Base-by-base conservation (phyloP, 108 stramenopile genomes). In the Cyclotella atomus region DNA sequence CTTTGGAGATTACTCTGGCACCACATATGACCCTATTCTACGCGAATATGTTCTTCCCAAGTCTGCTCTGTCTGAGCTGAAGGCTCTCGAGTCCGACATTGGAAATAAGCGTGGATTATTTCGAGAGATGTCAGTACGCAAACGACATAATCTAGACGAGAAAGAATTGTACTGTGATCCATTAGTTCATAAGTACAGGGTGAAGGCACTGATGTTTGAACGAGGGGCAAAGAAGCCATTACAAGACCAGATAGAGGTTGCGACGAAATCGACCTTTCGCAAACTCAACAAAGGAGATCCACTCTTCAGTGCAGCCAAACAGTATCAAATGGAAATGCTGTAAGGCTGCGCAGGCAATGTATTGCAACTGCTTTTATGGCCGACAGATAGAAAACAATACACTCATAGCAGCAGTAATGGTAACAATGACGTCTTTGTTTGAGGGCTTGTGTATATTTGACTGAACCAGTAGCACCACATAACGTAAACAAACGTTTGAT, bases 81-180 rank as follows among this genome's bases (percentile, higher is more conserved):
- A 50, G 34, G 66, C 59, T 6, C 34, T 76, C 20, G 59, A 68
- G 53, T n/a, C 43, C 1, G 75, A 76, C 19, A 68, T 53, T 1
- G 55, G 38, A 21, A 60, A 62, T 20, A 76, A 76, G 28, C 47
- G 33, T 3, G 16, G 25, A 0, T 41, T 76, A 28, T 76, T 76
- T 59, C 52, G 44, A 41, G 75, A 76, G 29, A 76, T 76, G 75
- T 67, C 59, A 0, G 14, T 32, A 20, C 66, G 75, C 34, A 76
- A 68, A 56, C 19, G 59, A 12, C 10, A 30, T 29, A 76, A 76
- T 52, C 57, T 76, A 10, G 35, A 68, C n/a, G 49, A 61, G 23
- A 27, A 34, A 0, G 75, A 60, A 36, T 23, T 76, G 10, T 61
- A 50, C 34, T 76, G 75, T 30, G 75, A 76, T 24, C 75, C 75